Evolutionary conservation across 2,329 filamentous ascomycete genomes (phyloP).

Genomic region (Epichloe sibirici): DNA sequence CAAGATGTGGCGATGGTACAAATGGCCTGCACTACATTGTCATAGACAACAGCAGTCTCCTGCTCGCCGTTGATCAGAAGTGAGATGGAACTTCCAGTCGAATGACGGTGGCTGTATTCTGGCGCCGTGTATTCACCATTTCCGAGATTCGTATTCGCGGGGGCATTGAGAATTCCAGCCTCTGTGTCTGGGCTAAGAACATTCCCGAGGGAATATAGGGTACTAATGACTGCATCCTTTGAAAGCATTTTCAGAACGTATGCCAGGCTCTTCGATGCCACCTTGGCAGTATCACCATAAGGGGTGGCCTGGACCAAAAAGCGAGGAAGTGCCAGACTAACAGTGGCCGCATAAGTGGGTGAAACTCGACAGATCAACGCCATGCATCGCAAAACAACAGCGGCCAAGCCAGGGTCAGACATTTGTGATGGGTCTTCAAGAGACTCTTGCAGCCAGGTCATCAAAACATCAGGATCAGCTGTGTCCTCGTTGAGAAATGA

Average conservation of each 20-base stretch:
- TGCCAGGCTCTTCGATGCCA: conserved; percentile 77
- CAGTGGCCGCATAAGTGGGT: conserved; percentile 57
- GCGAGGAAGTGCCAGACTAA: conserved; percentile 69
- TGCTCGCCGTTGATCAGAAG: conserved; percentile 64
- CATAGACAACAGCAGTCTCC: conserved; percentile 64
- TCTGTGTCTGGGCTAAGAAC: conserved; percentile 66
- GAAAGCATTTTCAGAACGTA: conserved; percentile 72
- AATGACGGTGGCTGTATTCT: conserved; percentile 42
- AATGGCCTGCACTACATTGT: conserved; percentile 88
- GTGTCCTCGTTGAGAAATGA: conserved; percentile 68
- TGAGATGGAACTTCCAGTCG: conserved; percentile 68
- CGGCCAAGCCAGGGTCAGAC: conserved; percentile 64
- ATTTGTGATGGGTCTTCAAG: conserved; percentile 72
- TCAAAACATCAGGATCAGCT: conserved; percentile 65
- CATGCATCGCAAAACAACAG: conserved; percentile 68
- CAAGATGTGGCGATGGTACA: conserved; percentile 76
- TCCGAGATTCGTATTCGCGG: conserved; percentile 29
- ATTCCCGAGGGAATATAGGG: conserved; percentile 92
- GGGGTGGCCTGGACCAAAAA: conserved; percentile 80
- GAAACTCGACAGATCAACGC: conserved; percentile 69
- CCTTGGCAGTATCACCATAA: conserved; percentile 52
- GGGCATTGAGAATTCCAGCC: conserved; percentile 39
- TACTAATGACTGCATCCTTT: conserved; percentile 88
- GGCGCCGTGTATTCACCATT: conserved; percentile 26
- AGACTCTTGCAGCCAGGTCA: conserved; percentile 76